Evolutionary conservation across 2,329 filamentous ascomycete genomes (phyloP).

Genomic region (Trichoderma oligosporum): DNA sequence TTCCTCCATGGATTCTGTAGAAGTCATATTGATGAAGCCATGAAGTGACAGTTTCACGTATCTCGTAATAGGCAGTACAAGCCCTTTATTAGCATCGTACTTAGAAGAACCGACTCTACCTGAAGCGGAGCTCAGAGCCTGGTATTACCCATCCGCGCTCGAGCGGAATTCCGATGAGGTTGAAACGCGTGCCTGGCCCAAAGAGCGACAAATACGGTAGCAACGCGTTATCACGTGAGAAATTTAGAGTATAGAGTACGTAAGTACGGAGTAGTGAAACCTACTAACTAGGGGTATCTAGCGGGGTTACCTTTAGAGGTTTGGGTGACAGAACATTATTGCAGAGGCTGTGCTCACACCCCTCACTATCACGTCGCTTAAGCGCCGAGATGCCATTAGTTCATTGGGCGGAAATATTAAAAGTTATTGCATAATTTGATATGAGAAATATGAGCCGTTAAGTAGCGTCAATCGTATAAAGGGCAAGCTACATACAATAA

Average conservation of each 20-base stretch:
- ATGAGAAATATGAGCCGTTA: background rate
- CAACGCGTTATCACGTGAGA: slow-evolving; percentile 18
- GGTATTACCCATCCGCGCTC: background rate
- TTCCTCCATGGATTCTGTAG: slow-evolving; percentile 15
- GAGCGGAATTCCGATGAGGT: slow-evolving; percentile 9
- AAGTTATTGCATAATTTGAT: slow-evolving; percentile 8
- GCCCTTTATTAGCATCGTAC: background rate
- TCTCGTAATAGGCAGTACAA: background rate
- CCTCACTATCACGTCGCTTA: slow-evolving; percentile 17
- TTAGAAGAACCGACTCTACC: background rate
- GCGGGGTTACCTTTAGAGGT: background rate
- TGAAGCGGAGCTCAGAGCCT: background rate
- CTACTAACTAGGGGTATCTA: background rate
- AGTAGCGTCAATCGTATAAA: slow-evolving; percentile 10
- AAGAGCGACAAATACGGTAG: slow-evolving; percentile 5
- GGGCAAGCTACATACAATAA: background rate
- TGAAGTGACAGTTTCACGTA: background rate
- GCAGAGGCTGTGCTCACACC: slow-evolving; percentile 14
- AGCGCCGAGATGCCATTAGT: slow-evolving; percentile 16
- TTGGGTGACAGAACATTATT: slow-evolving; percentile 16
- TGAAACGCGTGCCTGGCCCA: background rate
- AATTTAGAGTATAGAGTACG: background rate
- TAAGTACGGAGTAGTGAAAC: no score
- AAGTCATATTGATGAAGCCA: slow-evolving; percentile 16
- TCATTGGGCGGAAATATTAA: background rate